Conservation (phyloP, 495 filamentous ascomycete species). For the Penicillium egyptiacum region DNA sequence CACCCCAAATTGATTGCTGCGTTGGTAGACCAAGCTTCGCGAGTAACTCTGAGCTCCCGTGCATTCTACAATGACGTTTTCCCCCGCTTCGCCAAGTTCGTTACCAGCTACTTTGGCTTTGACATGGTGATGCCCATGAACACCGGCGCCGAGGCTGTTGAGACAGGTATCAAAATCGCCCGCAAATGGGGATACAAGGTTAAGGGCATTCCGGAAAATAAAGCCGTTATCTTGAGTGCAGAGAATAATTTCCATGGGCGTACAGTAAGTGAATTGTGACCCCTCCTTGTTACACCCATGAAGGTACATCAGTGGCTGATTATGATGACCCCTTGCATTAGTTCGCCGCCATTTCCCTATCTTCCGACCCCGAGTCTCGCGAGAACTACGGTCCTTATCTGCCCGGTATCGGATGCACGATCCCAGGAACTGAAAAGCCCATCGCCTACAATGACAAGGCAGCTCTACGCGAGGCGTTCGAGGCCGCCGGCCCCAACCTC, state of each 20-base stretch:
- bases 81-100: slow-evolving; percentile 90
- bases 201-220: slow-evolving; percentile 82
- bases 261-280: slow-evolving; percentile 60
- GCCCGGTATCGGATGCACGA: slow-evolving; percentile 76
- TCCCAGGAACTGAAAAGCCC: slow-evolving; percentile 71
- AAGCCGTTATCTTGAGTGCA: slow-evolving; percentile 82
- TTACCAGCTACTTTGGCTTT: slow-evolving; percentile 85
- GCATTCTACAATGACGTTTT: slow-evolving; percentile 99
- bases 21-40: slow-evolving; percentile 83
- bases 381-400: slow-evolving; percentile 97
- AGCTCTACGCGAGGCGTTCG: slow-evolving; percentile 76
- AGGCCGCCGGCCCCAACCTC: slow-evolving; percentile 76
- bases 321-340: slow-evolving; percentile 37
- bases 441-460: slow-evolving; percentile 85
- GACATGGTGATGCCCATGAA: slow-evolving; percentile 99
- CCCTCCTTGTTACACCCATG: slow-evolving; percentile 5
- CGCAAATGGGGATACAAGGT: slow-evolving; percentile 99
- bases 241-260: slow-evolving; percentile 95
- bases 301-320: slow-evolving; percentile 17
- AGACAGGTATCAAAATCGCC: slow-evolving; percentile 96
- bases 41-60: slow-evolving; percentile 88
- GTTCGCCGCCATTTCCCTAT: slow-evolving; percentile 95
- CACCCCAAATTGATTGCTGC: slow-evolving; percentile 93
- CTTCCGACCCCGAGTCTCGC: slow-evolving; percentile 88
- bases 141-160: slow-evolving; percentile 97